These are phyloP conservation scores for Nicotiana undulata DNA, from an alignment of 257 asterid species.

Conservation along the genomic window DNA sequence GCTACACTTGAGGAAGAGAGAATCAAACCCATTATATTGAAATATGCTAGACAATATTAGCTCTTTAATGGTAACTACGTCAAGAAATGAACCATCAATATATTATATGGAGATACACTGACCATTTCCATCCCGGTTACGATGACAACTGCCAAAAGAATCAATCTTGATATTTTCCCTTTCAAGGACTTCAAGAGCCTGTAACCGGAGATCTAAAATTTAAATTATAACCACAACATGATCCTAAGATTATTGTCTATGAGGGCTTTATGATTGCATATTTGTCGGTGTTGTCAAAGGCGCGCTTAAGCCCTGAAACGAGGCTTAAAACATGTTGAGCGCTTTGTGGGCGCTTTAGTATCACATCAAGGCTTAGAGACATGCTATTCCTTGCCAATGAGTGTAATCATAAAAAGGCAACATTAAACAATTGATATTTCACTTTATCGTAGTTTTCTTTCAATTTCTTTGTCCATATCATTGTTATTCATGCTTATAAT, in stretches of 20 bases:
- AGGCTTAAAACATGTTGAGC: no score
- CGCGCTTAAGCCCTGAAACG: no score
- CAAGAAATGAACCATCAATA: neutral
- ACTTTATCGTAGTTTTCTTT: no score
- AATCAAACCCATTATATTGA: neutral
- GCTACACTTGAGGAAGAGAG: neutral
- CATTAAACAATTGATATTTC: no score
- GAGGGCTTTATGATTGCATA: neutral
- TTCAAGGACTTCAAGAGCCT: constrained; percentile 85
- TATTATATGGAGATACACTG: constrained; percentile 12
- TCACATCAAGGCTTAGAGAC: no score
- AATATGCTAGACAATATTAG: neutral
- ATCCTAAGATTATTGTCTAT: neutral
- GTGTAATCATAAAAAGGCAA: no score
- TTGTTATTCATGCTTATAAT: no score
- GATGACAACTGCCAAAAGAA: constrained; percentile 91
- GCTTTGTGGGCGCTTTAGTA: no score
- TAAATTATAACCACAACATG: neutral
- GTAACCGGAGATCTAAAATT: constrained; percentile 32
- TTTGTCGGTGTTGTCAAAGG: no score
- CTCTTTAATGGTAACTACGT: neutral
- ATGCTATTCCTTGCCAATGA: no score
- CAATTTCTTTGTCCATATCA: no score
- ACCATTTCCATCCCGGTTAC: constrained; percentile 82
- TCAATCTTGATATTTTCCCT: constrained; percentile 57